Evolutionary conservation across 75 land plant genomes (phyloP).

Genomic region (Adiantum capillusveneris): DNA sequence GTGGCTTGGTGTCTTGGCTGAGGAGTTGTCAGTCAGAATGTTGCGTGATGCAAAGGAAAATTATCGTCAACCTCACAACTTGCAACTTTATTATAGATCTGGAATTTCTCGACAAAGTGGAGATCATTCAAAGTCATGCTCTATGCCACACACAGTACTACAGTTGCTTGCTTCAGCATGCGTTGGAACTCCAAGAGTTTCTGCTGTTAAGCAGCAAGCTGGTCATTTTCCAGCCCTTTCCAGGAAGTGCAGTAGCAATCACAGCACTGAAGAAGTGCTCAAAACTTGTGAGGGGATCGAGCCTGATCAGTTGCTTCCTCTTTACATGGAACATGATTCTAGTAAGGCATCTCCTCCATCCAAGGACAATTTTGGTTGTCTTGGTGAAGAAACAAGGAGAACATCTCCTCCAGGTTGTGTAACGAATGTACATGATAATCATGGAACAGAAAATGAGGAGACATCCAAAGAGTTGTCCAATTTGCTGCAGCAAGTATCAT

Average conservation of each 20-base stretch:
- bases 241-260: background rate
- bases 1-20: slow-evolving; percentile 22
- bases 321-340: too few relatives aligned
- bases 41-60: slow-evolving; percentile 22
- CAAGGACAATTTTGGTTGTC: too few relatives aligned
- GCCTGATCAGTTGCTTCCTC: too few relatives aligned
- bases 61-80: slow-evolving; percentile 14
- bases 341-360: too few relatives aligned
- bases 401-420: background rate
- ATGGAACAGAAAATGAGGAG: background rate
- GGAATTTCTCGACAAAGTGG: slow-evolving; percentile 15
- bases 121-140: slow-evolving; percentile 28
- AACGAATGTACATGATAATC: background rate
- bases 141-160: slow-evolving; percentile 23
- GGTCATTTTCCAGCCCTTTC: background rate
- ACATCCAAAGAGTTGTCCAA: slow-evolving; percentile 9
- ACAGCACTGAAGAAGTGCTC: background rate
- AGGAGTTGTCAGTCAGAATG: slow-evolving; percentile 27
- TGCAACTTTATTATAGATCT: slow-evolving; percentile 27
- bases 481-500: slow-evolving; percentile 15
- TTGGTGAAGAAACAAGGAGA: background rate
- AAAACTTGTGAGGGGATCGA: background rate
- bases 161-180: slow-evolving; percentile 15
- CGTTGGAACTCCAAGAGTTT: background rate
- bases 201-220: background rate